Percentiles rank a stretch among this genome's conserved stretches.
Evolutionary conservation across 163 green algal genomes (phyloP).

Genomic region (Scenedesmus sp.): DNA sequence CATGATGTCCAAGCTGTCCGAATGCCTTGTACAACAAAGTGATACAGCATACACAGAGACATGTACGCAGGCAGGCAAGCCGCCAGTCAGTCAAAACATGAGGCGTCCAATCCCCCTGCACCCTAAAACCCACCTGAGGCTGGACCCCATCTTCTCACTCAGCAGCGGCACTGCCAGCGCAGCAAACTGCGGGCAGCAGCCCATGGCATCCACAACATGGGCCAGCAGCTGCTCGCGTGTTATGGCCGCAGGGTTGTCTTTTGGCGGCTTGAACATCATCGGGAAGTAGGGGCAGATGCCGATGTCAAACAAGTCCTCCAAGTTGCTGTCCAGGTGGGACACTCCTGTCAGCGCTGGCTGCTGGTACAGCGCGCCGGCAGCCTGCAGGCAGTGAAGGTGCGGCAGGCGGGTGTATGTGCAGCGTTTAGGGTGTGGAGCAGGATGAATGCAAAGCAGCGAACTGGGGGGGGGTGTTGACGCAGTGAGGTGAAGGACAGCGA

Average conservation of each 20-base stretch:
- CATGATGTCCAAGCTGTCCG: no score
- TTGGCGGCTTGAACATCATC: constrained; percentile 76
- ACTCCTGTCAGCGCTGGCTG: constrained; percentile 34
- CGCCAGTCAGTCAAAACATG: background rate
- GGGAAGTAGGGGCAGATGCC: constrained; percentile 78
- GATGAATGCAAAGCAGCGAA: no score
- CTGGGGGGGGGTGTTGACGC: background rate
- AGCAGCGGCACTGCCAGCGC: constrained; percentile 77
- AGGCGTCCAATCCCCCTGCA: background rate
- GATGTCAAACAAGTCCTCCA: constrained; percentile 81
- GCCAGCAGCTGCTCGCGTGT: constrained; percentile 73
- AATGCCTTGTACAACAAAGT: background rate
- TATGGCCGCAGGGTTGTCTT: constrained; percentile 66
- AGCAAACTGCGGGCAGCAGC: constrained; percentile 72
- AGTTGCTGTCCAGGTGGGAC: constrained; percentile 56
- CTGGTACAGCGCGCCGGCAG: constrained; percentile 65
- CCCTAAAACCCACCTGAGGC: constrained; percentile 63
- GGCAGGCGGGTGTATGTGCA: no score
- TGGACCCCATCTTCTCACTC: constrained; percentile 86
- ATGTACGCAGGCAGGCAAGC: background rate
- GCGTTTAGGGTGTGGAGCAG: no score
- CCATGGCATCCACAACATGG: constrained; percentile 69
- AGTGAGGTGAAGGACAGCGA: background rate
- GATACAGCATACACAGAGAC: background rate
- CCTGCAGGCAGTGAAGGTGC: constrained; percentile 11